Evolutionary conservation across 345 rosid genomes (phyloP).

Genomic region (Gossypium turneri): DNA sequence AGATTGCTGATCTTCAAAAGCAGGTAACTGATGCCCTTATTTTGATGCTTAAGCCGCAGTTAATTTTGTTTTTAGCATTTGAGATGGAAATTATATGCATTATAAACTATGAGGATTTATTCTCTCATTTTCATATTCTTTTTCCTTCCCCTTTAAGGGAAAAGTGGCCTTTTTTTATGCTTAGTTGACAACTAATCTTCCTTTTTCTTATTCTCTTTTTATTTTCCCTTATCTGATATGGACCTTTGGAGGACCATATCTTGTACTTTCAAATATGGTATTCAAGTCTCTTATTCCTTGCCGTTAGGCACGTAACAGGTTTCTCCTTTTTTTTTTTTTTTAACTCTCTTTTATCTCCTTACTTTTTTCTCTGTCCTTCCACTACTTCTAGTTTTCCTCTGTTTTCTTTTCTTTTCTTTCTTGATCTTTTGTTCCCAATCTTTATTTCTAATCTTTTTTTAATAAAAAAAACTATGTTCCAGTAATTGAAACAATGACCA

Average conservation of each 20-base stretch:
- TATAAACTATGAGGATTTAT: not conserved
- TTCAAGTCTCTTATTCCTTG: too few species aligned
- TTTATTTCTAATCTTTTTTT: not conserved
- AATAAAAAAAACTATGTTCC: not conserved
- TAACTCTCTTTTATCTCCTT: not conserved
- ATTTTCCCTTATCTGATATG: not conserved
- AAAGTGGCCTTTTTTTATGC: not conserved
- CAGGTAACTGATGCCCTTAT: slow-evolving; percentile 45
- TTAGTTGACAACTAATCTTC: not conserved
- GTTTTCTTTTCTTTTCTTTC: not conserved
- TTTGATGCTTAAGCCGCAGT: not conserved
- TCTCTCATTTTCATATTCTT: not conserved
- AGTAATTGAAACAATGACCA: not conserved
- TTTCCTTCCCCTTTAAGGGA: not conserved
- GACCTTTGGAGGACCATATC: not conserved
- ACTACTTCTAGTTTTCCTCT: not conserved
- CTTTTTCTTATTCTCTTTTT: not conserved
- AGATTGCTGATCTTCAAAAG: slow-evolving; percentile 74
- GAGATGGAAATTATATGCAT: not conserved
- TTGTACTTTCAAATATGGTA: too few species aligned
- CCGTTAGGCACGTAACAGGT: not conserved
- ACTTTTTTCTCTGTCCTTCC: not conserved
- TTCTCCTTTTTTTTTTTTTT: not conserved
- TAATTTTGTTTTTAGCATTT: not conserved
- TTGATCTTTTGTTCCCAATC: not conserved